Conservation (phyloP, 2,329 filamentous ascomycete genomes). For the Aspergillus fischeri region DNA sequence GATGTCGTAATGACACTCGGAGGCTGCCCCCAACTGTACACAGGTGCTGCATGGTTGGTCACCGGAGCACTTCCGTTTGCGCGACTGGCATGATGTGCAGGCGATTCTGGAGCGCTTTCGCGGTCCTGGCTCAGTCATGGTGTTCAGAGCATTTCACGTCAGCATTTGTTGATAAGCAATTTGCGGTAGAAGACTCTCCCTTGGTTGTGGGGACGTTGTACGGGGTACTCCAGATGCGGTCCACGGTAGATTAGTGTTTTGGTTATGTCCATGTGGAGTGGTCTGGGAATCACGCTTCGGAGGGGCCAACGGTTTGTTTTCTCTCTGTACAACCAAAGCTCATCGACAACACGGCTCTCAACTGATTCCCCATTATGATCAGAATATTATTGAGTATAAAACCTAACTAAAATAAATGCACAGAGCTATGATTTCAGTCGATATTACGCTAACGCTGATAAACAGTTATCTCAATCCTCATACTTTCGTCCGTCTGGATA, state of each 20-base stretch:
- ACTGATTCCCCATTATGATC: background rate
- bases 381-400: background rate
- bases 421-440: background rate
- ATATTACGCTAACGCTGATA: background rate
- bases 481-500: slow-evolving; percentile 28
- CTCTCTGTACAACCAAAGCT: background rate
- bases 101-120: slow-evolving; percentile 44
- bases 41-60: slow-evolving; percentile 52
- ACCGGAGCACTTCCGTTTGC: slow-evolving; percentile 56
- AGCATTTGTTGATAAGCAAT: background rate
- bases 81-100: slow-evolving; percentile 51
- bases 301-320: background rate
- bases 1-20: slow-evolving; percentile 46
- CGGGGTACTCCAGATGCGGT: background rate
- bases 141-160: slow-evolving; percentile 1
- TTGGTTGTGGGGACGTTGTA: background rate
- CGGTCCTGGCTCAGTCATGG: slow-evolving; percentile 25
- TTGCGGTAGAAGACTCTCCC: background rate
- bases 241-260: background rate
- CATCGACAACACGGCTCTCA: background rate
- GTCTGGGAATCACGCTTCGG: background rate
- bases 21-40: slow-evolving; percentile 47
- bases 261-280: background rate
- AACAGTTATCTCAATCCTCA: slow-evolving; percentile 8
- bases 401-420: background rate